A percentile compares a stretch with the other conserved stretches of the same genome.
These are phyloP conservation scores for Aspergillus carlsbadensis DNA, from an alignment of 495 filamentous ascomycete species.

Conservation along the genomic window DNA sequence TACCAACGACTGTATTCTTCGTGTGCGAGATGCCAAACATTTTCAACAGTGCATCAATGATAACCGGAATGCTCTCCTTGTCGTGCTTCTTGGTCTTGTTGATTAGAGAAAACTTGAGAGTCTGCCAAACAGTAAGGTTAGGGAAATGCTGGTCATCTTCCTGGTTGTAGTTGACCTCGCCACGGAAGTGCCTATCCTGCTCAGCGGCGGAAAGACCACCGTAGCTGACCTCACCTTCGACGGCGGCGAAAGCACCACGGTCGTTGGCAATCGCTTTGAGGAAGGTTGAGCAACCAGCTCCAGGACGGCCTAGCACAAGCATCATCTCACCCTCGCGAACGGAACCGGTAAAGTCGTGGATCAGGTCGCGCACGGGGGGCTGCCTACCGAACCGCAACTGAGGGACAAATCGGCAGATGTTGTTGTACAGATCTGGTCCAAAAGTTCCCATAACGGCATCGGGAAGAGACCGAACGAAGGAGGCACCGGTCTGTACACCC, in stretches of 20 bases:
- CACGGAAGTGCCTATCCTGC: slow-evolving; percentile 67
- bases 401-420: slow-evolving; percentile 65
- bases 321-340: slow-evolving; percentile 81
- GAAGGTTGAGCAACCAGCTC: slow-evolving; percentile 78
- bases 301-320: slow-evolving; percentile 78
- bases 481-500: slow-evolving; percentile 64
- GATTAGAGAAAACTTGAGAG: slow-evolving; percentile 76
- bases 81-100: slow-evolving; percentile 79
- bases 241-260: slow-evolving; percentile 59
- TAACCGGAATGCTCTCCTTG: slow-evolving; percentile 64
- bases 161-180: slow-evolving; percentile 79
- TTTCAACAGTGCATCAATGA: slow-evolving; percentile 61
- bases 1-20: slow-evolving; percentile 78
- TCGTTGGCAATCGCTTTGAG: slow-evolving; percentile 76
- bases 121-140: slow-evolving; percentile 75
- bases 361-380: slow-evolving; percentile 56
- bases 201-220: slow-evolving; percentile 72
- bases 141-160: slow-evolving; percentile 84
- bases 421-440: slow-evolving; percentile 74
- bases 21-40: slow-evolving; percentile 83
- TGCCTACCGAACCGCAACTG: slow-evolving; percentile 53
- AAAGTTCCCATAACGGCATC: slow-evolving; percentile 81
- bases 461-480: slow-evolving; percentile 72
- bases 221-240: slow-evolving; percentile 72
- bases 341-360: slow-evolving; percentile 76